A percentile compares a stretch with the other conserved stretches of the same genome.
These are phyloP conservation scores for Coemansia aciculifera DNA, from an alignment of 192 early-diverging fungal genomes.

Conservation along the genomic window DNA sequence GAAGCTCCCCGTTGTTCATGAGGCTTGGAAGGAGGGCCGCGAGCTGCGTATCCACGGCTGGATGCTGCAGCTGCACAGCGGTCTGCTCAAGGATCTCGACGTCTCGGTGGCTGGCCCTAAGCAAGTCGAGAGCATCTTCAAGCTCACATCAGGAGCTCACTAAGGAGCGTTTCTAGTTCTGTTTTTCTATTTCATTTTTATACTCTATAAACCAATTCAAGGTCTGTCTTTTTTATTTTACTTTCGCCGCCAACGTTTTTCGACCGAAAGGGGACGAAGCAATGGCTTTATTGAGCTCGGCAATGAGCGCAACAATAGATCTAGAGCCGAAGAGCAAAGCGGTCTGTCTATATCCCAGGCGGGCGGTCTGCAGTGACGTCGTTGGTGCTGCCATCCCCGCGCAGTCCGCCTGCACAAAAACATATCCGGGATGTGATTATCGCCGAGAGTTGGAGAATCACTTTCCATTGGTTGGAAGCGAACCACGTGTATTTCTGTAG, in stretches of 20 bases:
- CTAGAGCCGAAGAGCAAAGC: background rate
- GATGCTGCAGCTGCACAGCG: conserved; percentile 68
- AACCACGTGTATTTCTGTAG: conserved; percentile 3
- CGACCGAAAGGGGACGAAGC: background rate
- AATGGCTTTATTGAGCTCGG: background rate
- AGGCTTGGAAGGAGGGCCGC: conserved; percentile 76
- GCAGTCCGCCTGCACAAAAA: no score
- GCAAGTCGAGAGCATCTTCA: conserved; percentile 34
- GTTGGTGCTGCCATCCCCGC: background rate
- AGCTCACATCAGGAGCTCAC: conserved; percentile 18
- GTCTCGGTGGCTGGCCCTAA: conserved; percentile 29
- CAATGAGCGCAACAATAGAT: background rate
- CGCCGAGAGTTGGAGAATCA: background rate
- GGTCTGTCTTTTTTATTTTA: background rate
- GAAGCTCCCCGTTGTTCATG: conserved; percentile 75
- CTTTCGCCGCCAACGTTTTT: background rate
- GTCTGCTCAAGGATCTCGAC: conserved; percentile 54
- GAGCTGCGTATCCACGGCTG: conserved; percentile 72
- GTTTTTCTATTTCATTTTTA: no score
- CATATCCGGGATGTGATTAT: background rate
- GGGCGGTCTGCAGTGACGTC: background rate
- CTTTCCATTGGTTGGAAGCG: background rate
- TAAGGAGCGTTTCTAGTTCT: conserved; percentile 1
- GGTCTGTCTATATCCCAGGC: background rate
- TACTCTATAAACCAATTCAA: background rate